Base-by-base conservation (phyloP, 768 basidiomycete genomes). In the Tulasnella sp. region DNA sequence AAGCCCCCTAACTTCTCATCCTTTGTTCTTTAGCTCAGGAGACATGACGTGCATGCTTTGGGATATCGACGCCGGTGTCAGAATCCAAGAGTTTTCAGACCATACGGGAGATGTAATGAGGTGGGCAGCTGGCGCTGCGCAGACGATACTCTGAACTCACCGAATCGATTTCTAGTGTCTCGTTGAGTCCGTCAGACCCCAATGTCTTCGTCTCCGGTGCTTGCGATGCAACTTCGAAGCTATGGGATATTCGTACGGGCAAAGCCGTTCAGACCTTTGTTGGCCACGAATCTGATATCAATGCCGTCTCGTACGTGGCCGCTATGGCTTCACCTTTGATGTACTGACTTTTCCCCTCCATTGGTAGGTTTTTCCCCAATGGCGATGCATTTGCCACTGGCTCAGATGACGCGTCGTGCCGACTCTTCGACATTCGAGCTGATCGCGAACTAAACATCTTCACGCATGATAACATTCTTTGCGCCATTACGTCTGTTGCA, bases 31-130 rank as follows among this genome's bases (percentile, higher is more conserved):
- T 11, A 74, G 90, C 80, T 98, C 96, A 40, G 97, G 97, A 74
- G 97, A 99, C 83, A 99, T 99, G 97, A 97, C 97, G 39, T 99
- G 97, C 83, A 99, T 99, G 96, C 88, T 99, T 37, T 99, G 97
- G 97, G 97, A 99, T 84, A 94, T 99, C 77, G 97, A 99, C 84
- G 94, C 95, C 34, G 97, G 97, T 79, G 95, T 97, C 1, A 87
- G 97, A 78, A 93, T 96, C n/a, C 93, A 97, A 80, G 97, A 99
- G 85, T 99, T 99, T 84, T 97, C 93, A 82, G 97, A 99, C 84
- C 97, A 99, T 82, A 98, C 97, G 19, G 97, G 97, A 58, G 97
- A 99, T 85, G 97, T 99, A 77, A 99, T 99, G 97, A 98, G 96
- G 97, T 97, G 81, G 80, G 87, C 82, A 25, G 36, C 1, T 49